Evolutionary conservation across 2,329 filamentous ascomycete genomes (phyloP).

Genomic region (Microcera coccophila): DNA sequence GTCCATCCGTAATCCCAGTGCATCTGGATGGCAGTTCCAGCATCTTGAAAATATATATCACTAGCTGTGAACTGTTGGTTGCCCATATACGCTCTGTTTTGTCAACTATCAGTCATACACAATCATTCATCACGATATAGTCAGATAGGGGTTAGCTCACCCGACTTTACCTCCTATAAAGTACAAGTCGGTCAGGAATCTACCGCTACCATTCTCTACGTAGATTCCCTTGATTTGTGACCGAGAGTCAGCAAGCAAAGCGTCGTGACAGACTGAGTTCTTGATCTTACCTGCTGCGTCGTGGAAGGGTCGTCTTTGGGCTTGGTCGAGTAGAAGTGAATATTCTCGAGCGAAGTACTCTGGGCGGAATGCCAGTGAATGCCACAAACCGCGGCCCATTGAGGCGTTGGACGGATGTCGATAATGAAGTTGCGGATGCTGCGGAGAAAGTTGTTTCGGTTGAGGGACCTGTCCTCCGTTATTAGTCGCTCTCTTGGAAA

Average conservation of each 20-base stretch:
- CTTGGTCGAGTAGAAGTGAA: constrained; percentile 43
- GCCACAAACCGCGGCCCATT: constrained; percentile 32
- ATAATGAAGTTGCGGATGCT: constrained; percentile 63
- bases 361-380: constrained; percentile 65
- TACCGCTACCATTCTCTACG: constrained; percentile 67
- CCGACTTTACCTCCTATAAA: constrained; percentile 81
- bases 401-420: constrained; percentile 42
- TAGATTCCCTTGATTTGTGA: constrained; percentile 68
- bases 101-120: constrained; percentile 27
- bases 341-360: constrained; percentile 50
- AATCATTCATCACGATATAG: constrained; percentile 18
- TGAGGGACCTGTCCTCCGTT: constrained; percentile 48
- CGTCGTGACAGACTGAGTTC: too few relatives aligned
- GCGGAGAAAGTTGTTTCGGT: constrained; percentile 50
- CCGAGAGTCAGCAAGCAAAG: too few relatives aligned
- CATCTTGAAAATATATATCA: constrained; percentile 77
- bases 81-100: constrained; percentile 58
- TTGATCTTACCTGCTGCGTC: not conserved
- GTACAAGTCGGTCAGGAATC: constrained; percentile 76
- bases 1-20: constrained; percentile 92
- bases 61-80: constrained; percentile 86
- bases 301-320: not conserved
- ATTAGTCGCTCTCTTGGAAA: too few relatives aligned
- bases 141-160: too few relatives aligned
- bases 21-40: constrained; percentile 79